phyloP scores from a whole-genome alignment of 2,329 filamentous ascomycete species.

The Furcasterigmium furcatum region DNA sequence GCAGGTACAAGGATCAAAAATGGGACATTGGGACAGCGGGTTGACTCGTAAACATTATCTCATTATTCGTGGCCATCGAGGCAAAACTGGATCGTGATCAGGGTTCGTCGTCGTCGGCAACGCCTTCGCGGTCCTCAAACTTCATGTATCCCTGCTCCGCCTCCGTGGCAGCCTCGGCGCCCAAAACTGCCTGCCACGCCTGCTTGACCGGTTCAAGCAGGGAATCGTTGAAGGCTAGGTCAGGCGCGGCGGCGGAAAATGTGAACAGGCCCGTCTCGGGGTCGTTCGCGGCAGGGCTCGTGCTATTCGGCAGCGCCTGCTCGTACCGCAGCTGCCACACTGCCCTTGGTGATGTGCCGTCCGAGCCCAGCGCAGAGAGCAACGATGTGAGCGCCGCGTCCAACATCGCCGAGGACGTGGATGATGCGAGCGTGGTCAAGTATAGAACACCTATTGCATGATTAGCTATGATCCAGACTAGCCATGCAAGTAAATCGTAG shows the following conservation, averaged over 20 bases:
- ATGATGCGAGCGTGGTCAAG: slow-evolving; percentile 31
- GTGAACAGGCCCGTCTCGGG: slow-evolving; percentile 35
- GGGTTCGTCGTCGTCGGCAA: slow-evolving; percentile 41
- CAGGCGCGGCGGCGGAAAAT: slow-evolving; percentile 57
- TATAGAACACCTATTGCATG: slow-evolving; percentile 25
- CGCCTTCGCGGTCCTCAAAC: slow-evolving; percentile 71
- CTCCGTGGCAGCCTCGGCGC: slow-evolving; percentile 41
- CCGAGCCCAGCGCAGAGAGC: slow-evolving; percentile 22
- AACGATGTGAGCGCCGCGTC: slow-evolving; percentile 38
- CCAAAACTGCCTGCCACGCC: slow-evolving; percentile 66
- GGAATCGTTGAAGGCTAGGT: slow-evolving; percentile 72
- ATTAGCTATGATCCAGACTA: slow-evolving; percentile 22
- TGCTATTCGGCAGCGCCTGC: slow-evolving; percentile 28
- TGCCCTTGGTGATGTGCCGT: slow-evolving; percentile 7
- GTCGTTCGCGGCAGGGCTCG: background rate
- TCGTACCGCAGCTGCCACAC: slow-evolving; percentile 56
- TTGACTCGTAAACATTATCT: background rate
- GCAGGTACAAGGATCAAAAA: no score
- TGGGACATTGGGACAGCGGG: no score
- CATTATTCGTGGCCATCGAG: background rate
- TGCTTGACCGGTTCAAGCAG: slow-evolving; percentile 63
- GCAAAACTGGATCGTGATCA: background rate
- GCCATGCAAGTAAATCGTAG: no score
- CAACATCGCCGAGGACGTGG: slow-evolving; percentile 31
- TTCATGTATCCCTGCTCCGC: slow-evolving; percentile 60